These are phyloP conservation scores for Naganishia liquefaciens DNA, from an alignment of 1,284 basidiomycete genomes.

Conservation along the genomic window DNA sequence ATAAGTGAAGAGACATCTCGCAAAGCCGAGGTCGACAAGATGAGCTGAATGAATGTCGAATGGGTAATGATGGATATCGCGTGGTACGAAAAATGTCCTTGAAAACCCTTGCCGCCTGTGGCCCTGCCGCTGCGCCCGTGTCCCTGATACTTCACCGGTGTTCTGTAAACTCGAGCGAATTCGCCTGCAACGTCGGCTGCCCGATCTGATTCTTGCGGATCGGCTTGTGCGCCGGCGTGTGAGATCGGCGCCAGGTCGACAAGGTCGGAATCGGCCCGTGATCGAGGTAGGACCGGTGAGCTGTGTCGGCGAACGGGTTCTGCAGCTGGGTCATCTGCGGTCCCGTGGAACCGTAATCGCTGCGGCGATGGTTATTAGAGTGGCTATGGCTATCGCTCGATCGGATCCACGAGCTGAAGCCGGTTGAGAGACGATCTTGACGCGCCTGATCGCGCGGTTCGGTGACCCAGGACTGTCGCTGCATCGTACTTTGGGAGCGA, in stretches of 20 bases:
- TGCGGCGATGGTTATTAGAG: slow-evolving; percentile 15
- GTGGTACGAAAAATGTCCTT: slow-evolving; percentile 19
- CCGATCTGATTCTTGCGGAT: slow-evolving; percentile 53
- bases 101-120: not conserved
- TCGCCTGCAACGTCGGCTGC: slow-evolving; percentile 51
- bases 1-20: not conserved
- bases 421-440: slow-evolving; percentile 20
- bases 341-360: not conserved
- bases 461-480: slow-evolving; percentile 4
- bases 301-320: slow-evolving; percentile 54
- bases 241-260: slow-evolving; percentile 22
- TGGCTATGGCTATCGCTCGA: slow-evolving; percentile 34
- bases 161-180: slow-evolving; percentile 53
- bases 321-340: slow-evolving; percentile 35
- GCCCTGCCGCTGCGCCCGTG: slow-evolving; percentile 1
- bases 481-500: slow-evolving; percentile 12
- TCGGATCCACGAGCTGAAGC: slow-evolving; percentile 34
- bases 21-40: slow-evolving; percentile 1
- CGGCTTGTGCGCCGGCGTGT: slow-evolving; percentile 20
- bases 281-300: slow-evolving; percentile 45
- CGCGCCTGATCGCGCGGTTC: slow-evolving; percentile 13
- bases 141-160: slow-evolving; percentile 32
- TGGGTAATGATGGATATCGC: slow-evolving; percentile 10
- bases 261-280: slow-evolving; percentile 11
- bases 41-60: slow-evolving; percentile 1